These are phyloP conservation scores for Rhodosporidiobolus sp. DNA, from an alignment of 768 basidiomycete species.

Conservation along the genomic window DNA sequence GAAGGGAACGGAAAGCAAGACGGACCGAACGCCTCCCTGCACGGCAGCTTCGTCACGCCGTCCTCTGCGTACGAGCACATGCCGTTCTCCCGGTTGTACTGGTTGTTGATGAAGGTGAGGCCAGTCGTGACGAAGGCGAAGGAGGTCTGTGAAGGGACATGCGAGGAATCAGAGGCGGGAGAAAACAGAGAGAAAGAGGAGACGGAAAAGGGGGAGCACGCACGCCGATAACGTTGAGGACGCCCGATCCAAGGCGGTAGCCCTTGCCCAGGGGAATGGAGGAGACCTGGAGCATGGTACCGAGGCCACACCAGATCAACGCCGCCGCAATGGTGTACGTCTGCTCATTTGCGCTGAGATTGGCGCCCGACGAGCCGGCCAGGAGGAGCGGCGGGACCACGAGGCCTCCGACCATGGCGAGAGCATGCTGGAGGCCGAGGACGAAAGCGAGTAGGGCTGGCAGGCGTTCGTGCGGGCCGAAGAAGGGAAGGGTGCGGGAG, in stretches of 20 bases:
- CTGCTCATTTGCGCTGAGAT: conserved; percentile 54
- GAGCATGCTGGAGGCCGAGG: conserved; percentile 55
- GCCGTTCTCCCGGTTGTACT: conserved; percentile 34
- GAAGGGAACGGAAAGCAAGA: no score
- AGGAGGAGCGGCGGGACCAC: conserved; percentile 82
- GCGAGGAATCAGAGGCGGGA: neutral
- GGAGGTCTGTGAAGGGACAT: neutral
- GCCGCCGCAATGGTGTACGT: conserved; percentile 78
- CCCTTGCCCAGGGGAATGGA: conserved; percentile 10
- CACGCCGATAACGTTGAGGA: conserved; percentile 50
- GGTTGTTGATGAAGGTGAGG: conserved; percentile 15
- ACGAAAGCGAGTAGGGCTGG: conserved; percentile 59
- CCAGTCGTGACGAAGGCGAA: conserved; percentile 13
- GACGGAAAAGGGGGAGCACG: neutral
- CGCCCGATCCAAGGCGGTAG: conserved; percentile 62
- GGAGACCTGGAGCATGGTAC: conserved; percentile 67
- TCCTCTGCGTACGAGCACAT: conserved; percentile 37
- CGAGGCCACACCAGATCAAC: conserved; percentile 57
- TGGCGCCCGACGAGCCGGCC: neutral
- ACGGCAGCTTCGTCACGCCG: conserved; percentile 39
- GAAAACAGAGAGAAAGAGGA: neutral
- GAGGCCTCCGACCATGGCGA: conserved; percentile 55
- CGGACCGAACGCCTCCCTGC: conserved; percentile 42
- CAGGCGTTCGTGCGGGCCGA: neutral
- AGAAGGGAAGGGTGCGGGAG: conserved; percentile 6